Conservation (phyloP, 805 yeast species). For the Wickerhamomyces xylosicus region DNA sequence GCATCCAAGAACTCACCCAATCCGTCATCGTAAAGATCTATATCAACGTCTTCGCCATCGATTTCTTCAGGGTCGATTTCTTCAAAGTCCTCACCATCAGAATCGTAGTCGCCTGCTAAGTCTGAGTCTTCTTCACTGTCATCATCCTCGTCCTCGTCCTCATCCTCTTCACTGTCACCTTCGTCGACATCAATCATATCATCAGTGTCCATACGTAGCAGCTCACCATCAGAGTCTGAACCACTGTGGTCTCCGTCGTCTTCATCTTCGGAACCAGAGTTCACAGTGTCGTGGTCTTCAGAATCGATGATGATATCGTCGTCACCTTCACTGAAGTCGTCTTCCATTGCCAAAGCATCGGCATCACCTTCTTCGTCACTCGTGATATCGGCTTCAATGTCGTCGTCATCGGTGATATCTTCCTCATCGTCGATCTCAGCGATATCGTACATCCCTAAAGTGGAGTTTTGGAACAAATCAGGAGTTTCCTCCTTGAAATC, state of each 20-base stretch:
- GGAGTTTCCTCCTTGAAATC: constrained; percentile 63
- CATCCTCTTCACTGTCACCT: background rate
- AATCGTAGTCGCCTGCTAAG: background rate
- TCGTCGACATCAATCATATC: constrained; percentile 1
- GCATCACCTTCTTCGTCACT: constrained; percentile 26
- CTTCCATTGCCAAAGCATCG: constrained; percentile 13
- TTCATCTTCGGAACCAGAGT: constrained; percentile 8
- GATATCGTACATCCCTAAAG: constrained; percentile 89
- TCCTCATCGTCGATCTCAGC: constrained; percentile 60
- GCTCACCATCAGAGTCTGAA: constrained; percentile 10
- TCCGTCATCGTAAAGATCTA: constrained; percentile 2
- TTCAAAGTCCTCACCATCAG: background rate
- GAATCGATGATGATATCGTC: constrained; percentile 23
- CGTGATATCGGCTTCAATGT: constrained; percentile 24
- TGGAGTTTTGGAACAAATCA: constrained; percentile 77
- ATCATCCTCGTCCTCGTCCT: background rate
- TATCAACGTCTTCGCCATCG: constrained; percentile 3
- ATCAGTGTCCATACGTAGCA: no score
- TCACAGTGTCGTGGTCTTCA: constrained; percentile 16
- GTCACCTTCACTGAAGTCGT: constrained; percentile 19
- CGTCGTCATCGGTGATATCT: constrained; percentile 43
- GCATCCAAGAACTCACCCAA: constrained; percentile 15
- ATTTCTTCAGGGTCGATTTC: constrained; percentile 4
- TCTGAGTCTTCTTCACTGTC: constrained; percentile 2
- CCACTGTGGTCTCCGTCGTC: constrained; percentile 12